Evolutionary conservation across 2,329 filamentous ascomycete species (phyloP), one percentile per base, ranked within the genome.

Genomic region (Claviceps spartinae): DNA sequence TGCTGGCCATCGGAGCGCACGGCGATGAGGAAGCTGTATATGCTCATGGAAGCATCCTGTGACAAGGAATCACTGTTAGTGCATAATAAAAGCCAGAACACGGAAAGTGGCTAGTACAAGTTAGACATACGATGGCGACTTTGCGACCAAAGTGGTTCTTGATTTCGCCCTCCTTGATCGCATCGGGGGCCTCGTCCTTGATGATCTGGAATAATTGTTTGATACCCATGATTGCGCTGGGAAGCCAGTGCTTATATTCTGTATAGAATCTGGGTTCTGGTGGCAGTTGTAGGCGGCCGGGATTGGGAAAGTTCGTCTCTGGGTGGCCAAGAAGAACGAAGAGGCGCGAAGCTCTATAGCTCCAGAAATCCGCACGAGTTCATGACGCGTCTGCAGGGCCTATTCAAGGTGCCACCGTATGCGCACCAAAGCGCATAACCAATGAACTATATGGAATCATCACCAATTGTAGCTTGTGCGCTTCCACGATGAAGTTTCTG

Each of bases 91-190:
- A 20, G 13, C 11, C 20, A 26, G 5, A 5, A 20, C 7, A 30
- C 2, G 4, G 5, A 20, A 16, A 40, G 3, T 22, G 9, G 14
- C 18, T 16, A 22, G 11, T 37, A 7, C 48, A 36, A 11, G n/a
- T 7, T 22, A 20, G 24, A 47, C 87, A 65, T 75, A 95, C 90
- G 70, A 96, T 96, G 50, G 91, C 91, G 55, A 98, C 91, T 72
- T 98, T 98, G 67, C 93, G 87, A 57, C 93, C 93, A 66, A 98
- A 98, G 59, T 98, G 93, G 61, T 91, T 91, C 73, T 98, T 98
- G 76, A 98, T 98, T 65, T 98, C 93, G 55, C 93, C 88, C 64
- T 89, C 85, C 70, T 96, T 97, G 76, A 96, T 81, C 37, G 93
- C 86, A 71, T 90, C 87, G n/a, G 93, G 93, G 58, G 89, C 87